phyloP scores from a whole-genome alignment of 805 yeast genomes.

The Jamesozyma gamospora region DNA sequence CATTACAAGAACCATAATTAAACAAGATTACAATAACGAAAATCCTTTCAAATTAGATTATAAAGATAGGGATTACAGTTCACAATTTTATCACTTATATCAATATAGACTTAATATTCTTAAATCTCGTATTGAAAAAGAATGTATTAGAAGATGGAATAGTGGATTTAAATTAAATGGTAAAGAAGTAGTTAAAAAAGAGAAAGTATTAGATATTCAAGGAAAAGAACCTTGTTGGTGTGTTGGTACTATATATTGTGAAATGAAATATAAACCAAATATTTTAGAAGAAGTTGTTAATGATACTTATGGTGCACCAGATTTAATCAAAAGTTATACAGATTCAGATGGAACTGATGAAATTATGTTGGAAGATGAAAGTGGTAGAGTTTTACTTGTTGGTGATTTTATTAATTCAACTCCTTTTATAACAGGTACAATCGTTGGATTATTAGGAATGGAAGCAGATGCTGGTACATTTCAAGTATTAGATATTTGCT shows the following conservation, averaged over 20 bases:
- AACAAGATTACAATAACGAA: constrained; percentile 7
- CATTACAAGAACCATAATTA: constrained; percentile 10
- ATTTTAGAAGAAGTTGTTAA: constrained; percentile 71
- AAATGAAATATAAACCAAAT: constrained; percentile 76
- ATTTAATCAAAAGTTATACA: constrained; percentile 37
- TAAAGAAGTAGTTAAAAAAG: constrained; percentile 31
- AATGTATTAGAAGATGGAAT: constrained; percentile 50
- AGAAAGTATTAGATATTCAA: constrained; percentile 35
- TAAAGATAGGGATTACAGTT: constrained; percentile 36
- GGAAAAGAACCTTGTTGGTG: constrained; percentile 56
- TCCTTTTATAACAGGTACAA: constrained; percentile 79
- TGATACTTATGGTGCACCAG: constrained; percentile 35
- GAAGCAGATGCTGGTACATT: constrained; percentile 77
- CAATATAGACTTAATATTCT: constrained; percentile 40
- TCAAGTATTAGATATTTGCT: constrained; percentile 69
- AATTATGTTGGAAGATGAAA: constrained; percentile 80
- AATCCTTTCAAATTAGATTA: constrained; percentile 21
- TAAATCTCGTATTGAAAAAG: constrained; percentile 37
- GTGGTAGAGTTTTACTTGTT: constrained; percentile 71
- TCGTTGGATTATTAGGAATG: constrained; percentile 78
- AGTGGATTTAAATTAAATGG: constrained; percentile 33
- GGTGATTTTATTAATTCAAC: constrained; percentile 47
- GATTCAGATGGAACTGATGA: constrained; percentile 47
- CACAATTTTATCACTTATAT: constrained; percentile 53
- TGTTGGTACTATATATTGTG: constrained; percentile 77